phyloP scores from a whole-genome alignment of 495 filamentous ascomycete genomes.

The Xanthoparmelia taractica region DNA sequence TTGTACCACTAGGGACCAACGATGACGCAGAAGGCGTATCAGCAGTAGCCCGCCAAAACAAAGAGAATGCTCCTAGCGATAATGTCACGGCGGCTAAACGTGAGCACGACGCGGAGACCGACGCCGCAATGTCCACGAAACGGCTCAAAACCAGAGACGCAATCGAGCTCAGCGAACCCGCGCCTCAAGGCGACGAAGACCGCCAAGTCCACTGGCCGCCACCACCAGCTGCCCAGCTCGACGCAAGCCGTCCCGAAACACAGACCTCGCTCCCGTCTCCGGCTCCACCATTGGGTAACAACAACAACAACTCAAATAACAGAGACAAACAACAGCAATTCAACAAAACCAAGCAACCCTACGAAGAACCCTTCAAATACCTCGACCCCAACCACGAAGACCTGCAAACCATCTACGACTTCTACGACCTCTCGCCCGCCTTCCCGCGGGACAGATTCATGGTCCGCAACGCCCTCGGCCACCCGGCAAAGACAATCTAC shows the following conservation, averaged over 20 bases:
- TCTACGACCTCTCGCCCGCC: constrained; percentile 71
- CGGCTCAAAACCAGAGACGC: constrained; percentile 38
- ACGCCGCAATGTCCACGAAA: constrained; percentile 39
- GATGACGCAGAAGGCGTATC: constrained; percentile 29
- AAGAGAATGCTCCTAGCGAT: constrained; percentile 36
- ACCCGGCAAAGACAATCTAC: constrained; percentile 84
- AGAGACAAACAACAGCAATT: too few relatives aligned
- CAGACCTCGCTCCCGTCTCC: constrained; percentile 27
- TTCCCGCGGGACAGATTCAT: constrained; percentile 91
- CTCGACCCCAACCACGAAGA: constrained; percentile 63
- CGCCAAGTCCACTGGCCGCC: constrained; percentile 45
- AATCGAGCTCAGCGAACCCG: constrained; percentile 27
- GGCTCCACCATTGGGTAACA: constrained; percentile 33
- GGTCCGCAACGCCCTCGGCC: constrained; percentile 81
- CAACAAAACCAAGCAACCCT: constrained; percentile 42
- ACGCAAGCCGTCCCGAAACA: constrained; percentile 34
- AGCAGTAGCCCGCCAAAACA: constrained; percentile 27
- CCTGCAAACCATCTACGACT: constrained; percentile 62
- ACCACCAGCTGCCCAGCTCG: constrained; percentile 37
- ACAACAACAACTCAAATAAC: constrained; percentile 3
- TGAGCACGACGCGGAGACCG: constrained; percentile 36
- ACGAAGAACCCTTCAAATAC: constrained; percentile 91
- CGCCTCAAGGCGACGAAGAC: constrained; percentile 38
- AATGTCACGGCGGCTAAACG: constrained; percentile 34
- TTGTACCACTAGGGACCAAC: constrained; percentile 36